Evolutionary conservation across 2,329 filamentous ascomycete species (phyloP).

Genomic region (Pseudogymnoascus sp.): DNA sequence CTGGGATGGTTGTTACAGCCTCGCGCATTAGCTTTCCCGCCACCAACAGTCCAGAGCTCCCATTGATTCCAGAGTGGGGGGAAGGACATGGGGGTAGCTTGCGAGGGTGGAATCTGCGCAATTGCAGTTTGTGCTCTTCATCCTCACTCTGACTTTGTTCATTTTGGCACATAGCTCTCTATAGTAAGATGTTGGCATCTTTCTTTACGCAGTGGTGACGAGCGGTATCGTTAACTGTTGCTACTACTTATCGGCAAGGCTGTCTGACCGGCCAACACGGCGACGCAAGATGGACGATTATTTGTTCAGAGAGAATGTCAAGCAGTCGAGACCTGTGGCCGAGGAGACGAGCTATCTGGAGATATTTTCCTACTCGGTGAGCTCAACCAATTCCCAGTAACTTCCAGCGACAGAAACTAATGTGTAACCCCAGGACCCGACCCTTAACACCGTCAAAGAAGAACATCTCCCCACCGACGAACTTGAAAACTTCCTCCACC

Average conservation of each 20-base stretch:
- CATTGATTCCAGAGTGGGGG: not conserved
- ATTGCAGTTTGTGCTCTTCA: not conserved
- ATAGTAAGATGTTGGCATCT: not conserved
- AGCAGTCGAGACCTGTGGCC: conserved; percentile 19
- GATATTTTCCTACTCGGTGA: conserved; percentile 27
- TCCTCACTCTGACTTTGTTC: not conserved
- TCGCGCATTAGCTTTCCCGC: conserved; percentile 1
- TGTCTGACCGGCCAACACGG: not conserved
- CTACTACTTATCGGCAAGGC: not conserved
- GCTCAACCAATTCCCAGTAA: conserved; percentile 7
- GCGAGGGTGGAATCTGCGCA: not conserved
- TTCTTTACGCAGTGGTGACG: not conserved
- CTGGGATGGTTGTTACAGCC: not conserved
- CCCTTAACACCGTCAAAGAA: conserved; percentile 23
- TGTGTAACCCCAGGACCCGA: conserved; percentile 20
- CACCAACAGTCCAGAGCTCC: not conserved
- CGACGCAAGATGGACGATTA: conserved; percentile 26
- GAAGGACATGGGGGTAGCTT: not conserved
- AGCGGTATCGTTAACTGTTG: not conserved
- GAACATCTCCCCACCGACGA: conserved; percentile 26
- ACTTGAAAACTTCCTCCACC: conserved; percentile 27
- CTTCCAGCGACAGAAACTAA: not conserved
- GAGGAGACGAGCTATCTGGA: conserved; percentile 26
- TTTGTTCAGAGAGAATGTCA: conserved; percentile 27
- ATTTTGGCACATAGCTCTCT: not conserved